A percentile compares a stretch with the other conserved stretches of the same genome.
These are phyloP conservation scores for Chimonanthus salicifolius DNA, from an alignment of 164 flowering plant species.

Conservation along the genomic window DNA sequence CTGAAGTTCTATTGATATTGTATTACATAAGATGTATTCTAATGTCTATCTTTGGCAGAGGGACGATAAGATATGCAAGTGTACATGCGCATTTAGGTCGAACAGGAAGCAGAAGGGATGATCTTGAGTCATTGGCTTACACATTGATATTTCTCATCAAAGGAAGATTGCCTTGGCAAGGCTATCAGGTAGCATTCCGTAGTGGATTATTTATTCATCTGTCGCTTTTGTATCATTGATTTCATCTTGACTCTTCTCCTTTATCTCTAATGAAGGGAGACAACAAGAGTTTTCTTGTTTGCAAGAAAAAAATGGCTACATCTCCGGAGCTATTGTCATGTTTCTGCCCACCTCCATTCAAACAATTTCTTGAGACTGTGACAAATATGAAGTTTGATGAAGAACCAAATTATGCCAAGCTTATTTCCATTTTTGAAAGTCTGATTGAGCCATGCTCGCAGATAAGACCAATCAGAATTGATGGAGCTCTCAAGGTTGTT, in stretches of 20 bases:
- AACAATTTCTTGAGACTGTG: conserved; percentile 69
- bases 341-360: conserved; percentile 74
- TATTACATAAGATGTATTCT: not conserved
- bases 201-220: not conserved
- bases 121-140: conserved; percentile 86
- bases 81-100: conserved; percentile 92
- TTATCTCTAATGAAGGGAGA: conserved; percentile 50
- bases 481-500: conserved; percentile 76
- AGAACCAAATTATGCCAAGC: conserved; percentile 77
- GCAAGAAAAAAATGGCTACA: conserved; percentile 82
- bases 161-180: conserved; percentile 93
- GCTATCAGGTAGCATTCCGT: conserved; percentile 53
- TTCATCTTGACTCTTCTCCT: not conserved
- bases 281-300: conserved; percentile 83
- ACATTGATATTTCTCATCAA: conserved; percentile 70
- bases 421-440: conserved; percentile 63
- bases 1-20: not conserved
- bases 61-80: conserved; percentile 88
- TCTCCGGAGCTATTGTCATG: conserved; percentile 77
- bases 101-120: conserved; percentile 89
- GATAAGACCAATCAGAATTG: conserved; percentile 64
- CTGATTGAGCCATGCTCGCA: conserved; percentile 51
- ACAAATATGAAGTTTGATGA: conserved; percentile 87
- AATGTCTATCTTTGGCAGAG: conserved; percentile 37
- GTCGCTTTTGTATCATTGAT: not conserved